These are phyloP conservation scores for Candida sakaeoensis DNA, from an alignment of 805 yeast species.

Conservation along the genomic window DNA sequence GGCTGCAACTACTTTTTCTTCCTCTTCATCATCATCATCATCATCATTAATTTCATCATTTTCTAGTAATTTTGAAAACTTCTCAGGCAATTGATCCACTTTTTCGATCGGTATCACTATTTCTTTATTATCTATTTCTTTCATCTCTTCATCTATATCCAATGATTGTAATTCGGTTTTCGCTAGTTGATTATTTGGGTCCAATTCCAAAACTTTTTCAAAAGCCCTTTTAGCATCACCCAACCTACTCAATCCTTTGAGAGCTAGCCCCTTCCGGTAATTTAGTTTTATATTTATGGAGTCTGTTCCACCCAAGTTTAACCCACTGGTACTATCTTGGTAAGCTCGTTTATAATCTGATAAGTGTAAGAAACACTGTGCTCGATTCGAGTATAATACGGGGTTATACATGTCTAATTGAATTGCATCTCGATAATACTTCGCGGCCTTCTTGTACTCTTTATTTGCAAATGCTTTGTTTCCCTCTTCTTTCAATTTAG, in stretches of 20 bases:
- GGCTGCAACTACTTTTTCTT: not conserved
- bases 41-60: no score
- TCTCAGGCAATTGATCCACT: slow-evolving; percentile 43
- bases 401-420: slow-evolving; percentile 47
- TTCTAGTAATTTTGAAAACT: slow-evolving; percentile 16
- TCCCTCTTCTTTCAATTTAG: slow-evolving; percentile 42
- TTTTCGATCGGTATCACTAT: slow-evolving; percentile 31
- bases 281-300: slow-evolving; percentile 44
- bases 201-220: slow-evolving; percentile 35
- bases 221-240: slow-evolving; percentile 26
- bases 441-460: slow-evolving; percentile 49
- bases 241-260: slow-evolving; percentile 22
- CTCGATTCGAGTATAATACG: slow-evolving; percentile 61
- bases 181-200: slow-evolving; percentile 39
- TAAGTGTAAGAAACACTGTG: slow-evolving; percentile 59
- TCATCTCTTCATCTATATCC: not conserved
- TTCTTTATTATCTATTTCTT: not conserved
- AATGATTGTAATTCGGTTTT: slow-evolving; percentile 27
- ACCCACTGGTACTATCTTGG: slow-evolving; percentile 48
- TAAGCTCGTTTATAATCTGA: slow-evolving; percentile 47
- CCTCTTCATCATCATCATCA: not conserved
- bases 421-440: slow-evolving; percentile 55
- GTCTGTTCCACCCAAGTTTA: slow-evolving; percentile 25
- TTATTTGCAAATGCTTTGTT: slow-evolving; percentile 47
- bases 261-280: slow-evolving; percentile 48